Evolutionary conservation across 768 basidiomycete genomes (phyloP), one percentile per base, ranked within the genome.

Genomic region (Boletus pseudo-olivaceus): DNA sequence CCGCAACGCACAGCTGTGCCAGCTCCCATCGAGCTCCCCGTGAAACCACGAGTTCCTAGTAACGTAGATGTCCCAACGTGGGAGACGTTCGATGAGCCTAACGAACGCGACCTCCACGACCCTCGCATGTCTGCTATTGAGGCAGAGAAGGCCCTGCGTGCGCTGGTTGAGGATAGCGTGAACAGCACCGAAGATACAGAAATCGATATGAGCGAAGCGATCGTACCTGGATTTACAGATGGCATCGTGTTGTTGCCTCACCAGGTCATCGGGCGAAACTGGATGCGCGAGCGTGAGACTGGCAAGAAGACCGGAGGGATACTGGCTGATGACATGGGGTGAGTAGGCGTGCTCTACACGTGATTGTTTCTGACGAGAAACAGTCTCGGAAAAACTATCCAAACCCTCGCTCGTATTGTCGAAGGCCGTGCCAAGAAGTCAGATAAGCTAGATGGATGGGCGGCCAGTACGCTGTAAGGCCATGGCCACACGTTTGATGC

Each of bases 291-390:
- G 7, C 80, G 95, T 19, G 96, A 98, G 71, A 69, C 78, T 8
- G 85, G 82, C 32, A 91, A 90, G 71, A 83, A 86, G 60, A 75
- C 64, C 7, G 95, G 96, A 1, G 96, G 96, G 0, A 93, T 98
- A 60, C 73, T 97, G 14, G 93, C 93, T 5, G 94, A 98, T 67
- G 90, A 90, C 63, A 91, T 91, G 87, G 90, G 88, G 88, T 87
- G 62, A 46, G 77, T 60, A 20, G 1, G 11, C 3, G 10, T 29
- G 8, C n/a, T 51, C 12, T 23, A 17, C 30, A 14, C 4, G 7
- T 9, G 19, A 47, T 32, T 15, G 2, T 40, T 10, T 48, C 57
- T 67, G 35, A 67, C n/a, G 7, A 23, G 11, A 33, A 19, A 7
- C 49, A 90, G 88, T 55, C 77, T 91, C 1, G 90, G 90, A 1